Evolutionary conservation across 2,329 filamentous ascomycete species (phyloP).

Genomic region (Talaromyces sp.): DNA sequence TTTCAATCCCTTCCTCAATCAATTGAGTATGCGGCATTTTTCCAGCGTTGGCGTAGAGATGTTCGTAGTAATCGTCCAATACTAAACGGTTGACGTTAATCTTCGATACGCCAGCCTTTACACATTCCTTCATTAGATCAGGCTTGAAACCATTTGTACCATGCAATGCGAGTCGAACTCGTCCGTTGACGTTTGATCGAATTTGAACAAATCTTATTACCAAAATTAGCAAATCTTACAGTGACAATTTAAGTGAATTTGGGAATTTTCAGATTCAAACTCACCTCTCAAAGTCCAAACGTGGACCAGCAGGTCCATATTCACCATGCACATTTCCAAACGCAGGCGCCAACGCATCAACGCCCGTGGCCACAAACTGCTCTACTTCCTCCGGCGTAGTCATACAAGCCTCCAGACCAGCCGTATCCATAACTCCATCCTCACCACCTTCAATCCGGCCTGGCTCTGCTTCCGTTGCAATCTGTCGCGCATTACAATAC

Average conservation of each 20-base stretch:
- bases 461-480: conserved; percentile 2
- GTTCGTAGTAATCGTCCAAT: conserved; percentile 23
- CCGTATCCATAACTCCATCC: conserved; percentile 8
- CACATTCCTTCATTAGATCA: conserved; percentile 6
- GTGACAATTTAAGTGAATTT: no score
- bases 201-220: neutral
- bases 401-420: conserved; percentile 5
- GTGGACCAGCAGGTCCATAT: conserved; percentile 11
- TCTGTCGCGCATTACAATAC: conserved; percentile 7
- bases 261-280: no score
- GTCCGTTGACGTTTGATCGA: neutral
- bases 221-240: no score
- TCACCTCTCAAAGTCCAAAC: conserved; percentile 6
- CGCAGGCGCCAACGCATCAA: conserved; percentile 16
- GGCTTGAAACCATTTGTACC: conserved; percentile 8
- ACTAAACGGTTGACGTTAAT: conserved; percentile 10
- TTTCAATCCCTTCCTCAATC: conserved; percentile 29
- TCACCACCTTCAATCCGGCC: conserved; percentile 5
- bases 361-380: conserved; percentile 10
- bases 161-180: conserved; percentile 8
- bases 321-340: conserved; percentile 22
- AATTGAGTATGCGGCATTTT: conserved; percentile 27
- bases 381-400: conserved; percentile 9
- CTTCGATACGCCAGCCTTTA: neutral
- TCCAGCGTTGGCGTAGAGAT: conserved; percentile 22